phyloP scores from a whole-genome alignment of 2,329 filamentous ascomycete species.

The Aspergillus chevalieri region DNA sequence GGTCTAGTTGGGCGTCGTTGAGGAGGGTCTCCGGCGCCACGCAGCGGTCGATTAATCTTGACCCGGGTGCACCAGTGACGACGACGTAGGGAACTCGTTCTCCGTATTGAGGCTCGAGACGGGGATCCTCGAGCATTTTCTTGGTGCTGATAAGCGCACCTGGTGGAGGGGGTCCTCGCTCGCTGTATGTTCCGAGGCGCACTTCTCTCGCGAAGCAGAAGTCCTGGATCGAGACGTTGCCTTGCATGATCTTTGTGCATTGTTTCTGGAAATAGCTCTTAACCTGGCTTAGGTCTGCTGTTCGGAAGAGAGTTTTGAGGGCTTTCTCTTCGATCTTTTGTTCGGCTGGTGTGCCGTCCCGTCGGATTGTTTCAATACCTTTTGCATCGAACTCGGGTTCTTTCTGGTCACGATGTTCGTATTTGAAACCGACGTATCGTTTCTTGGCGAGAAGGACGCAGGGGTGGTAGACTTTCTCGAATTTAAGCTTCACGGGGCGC shows the following conservation, averaged over 20 bases:
- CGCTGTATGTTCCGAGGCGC: constrained; percentile 79
- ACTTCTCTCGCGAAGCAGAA: constrained; percentile 95
- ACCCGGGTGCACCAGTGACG: constrained; percentile 77
- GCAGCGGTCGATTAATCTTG: constrained; percentile 80
- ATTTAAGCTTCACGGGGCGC: constrained; percentile 87
- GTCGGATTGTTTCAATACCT: constrained; percentile 92
- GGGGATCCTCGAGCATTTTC: constrained; percentile 77
- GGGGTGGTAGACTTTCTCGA: constrained; percentile 96
- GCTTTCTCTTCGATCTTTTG: constrained; percentile 95
- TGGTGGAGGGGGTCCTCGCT: constrained; percentile 71
- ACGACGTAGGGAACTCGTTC: constrained; percentile 95
- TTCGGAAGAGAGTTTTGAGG: constrained; percentile 82
- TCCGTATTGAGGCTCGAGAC: constrained; percentile 87
- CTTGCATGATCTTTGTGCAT: constrained; percentile 87
- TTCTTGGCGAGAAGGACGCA: constrained; percentile 95
- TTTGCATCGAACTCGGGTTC: constrained; percentile 94
- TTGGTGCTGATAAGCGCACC: constrained; percentile 83
- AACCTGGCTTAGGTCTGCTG: constrained; percentile 78
- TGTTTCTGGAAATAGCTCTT: constrained; percentile 87
- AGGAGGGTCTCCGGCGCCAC: constrained; percentile 81
- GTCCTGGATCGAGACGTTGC: constrained; percentile 82
- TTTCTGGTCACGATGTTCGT: constrained; percentile 68
- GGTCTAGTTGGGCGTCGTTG: constrained; percentile 65
- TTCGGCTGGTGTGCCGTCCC: constrained; percentile 89
- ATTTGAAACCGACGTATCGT: constrained; percentile 96